phyloP scores from a whole-genome alignment of 1,284 basidiomycete genomes.

The Xanthoconium separans region DNA sequence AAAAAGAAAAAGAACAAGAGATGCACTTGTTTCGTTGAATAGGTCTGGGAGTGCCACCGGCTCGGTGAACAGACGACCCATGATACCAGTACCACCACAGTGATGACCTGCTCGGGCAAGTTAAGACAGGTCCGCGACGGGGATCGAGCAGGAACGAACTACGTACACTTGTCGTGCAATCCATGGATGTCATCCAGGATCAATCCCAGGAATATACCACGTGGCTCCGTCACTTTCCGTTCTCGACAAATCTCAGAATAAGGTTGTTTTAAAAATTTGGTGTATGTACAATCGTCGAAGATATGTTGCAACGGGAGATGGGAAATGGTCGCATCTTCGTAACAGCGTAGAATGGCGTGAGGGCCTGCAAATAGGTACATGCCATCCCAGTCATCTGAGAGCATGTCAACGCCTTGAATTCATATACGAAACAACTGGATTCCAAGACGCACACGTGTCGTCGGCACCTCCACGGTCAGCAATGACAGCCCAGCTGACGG shows the following conservation, averaged over 20 bases:
- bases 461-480: background rate
- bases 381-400: background rate
- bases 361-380: slow-evolving; percentile 11
- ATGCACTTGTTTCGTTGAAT: slow-evolving; percentile 2
- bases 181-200: slow-evolving; percentile 8
- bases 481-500: background rate
- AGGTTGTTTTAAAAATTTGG: background rate
- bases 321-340: background rate
- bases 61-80: background rate
- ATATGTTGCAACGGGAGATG: background rate
- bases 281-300: background rate
- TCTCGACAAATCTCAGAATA: background rate
- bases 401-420: background rate
- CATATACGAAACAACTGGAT: background rate
- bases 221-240: background rate
- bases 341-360: slow-evolving; percentile 6
- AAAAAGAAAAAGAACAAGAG: background rate
- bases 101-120: background rate
- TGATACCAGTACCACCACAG: background rate
- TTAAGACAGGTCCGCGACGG: background rate
- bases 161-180: background rate
- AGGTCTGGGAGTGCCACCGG: background rate
- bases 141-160: background rate
- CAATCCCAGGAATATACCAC: background rate
- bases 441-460: background rate